phyloP scores from a whole-genome alignment of 2,329 filamentous ascomycete species.

The Emergomyces pasteurianus region DNA sequence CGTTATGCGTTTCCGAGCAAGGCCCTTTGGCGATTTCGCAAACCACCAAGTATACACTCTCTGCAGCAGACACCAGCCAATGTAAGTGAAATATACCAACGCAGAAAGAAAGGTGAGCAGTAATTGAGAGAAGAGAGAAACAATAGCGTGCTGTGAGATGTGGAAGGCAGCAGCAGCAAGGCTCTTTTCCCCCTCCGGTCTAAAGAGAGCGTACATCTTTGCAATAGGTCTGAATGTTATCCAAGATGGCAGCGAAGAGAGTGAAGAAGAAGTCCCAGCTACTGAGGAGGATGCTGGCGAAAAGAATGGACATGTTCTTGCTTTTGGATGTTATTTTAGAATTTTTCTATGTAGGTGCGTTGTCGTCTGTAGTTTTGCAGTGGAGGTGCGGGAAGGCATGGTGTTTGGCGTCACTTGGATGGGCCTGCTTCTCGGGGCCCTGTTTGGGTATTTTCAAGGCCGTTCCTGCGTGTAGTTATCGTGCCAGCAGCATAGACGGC shows the following conservation, averaged over 20 bases:
- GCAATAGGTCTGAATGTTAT: neutral
- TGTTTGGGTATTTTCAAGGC: neutral
- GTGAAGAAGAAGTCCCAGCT: neutral
- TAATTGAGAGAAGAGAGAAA: neutral
- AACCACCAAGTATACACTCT: conserved; percentile 57
- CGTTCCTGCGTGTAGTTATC: neutral
- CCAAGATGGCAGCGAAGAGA: neutral
- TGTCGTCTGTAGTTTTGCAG: neutral
- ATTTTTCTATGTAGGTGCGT: neutral
- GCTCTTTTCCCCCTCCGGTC: neutral
- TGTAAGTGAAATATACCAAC: neutral
- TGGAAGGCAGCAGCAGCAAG: neutral
- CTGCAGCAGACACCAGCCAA: conserved; percentile 32
- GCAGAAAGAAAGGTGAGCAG: neutral
- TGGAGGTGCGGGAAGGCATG: neutral
- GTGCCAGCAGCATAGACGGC: neutral
- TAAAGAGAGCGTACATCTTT: neutral
- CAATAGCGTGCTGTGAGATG: neutral
- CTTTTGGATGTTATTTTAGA: neutral
- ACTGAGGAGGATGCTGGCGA: neutral
- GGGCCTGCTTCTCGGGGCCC: neutral
- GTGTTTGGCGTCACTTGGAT: neutral
- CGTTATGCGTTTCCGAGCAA: conserved; percentile 53
- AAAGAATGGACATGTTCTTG: neutral
- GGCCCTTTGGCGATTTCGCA: conserved; percentile 50